Evolutionary conservation across 192 early-diverging fungal genomes (phyloP), one percentile per base, ranked within the genome.

Genomic region (Allomyces arbusculus): DNA sequence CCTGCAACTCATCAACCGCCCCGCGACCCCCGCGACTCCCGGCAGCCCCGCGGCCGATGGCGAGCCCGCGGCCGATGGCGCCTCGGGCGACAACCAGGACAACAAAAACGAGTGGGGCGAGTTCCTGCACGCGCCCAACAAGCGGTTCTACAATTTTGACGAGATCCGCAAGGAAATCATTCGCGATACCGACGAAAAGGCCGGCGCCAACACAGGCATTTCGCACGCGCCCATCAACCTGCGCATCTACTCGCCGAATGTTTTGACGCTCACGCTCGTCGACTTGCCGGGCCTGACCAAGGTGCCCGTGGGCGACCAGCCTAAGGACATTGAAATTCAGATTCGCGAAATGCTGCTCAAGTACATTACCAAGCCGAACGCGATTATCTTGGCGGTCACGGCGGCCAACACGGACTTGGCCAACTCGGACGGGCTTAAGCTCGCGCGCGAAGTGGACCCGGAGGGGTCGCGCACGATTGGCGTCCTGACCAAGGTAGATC

Each of bases 271-370:
- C n/a, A 99, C 97, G 10, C 75, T 99, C 66, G 89, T 99, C 50
- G 97, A 99, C 71, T 79, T 99, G 74, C 97, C 97, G 20, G 97
- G 97, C n/a, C 75, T 99, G 72, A 99, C 97, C 26, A 99, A 97
- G 79, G 86, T 98, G 28, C 95, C 97, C 62, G 92, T 97, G 65
- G 94, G 94, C 45, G 95, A 97, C 74, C 97, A 99, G 80, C 97
- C 97, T 64, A 91, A 93, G 75, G 92, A 99, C 69, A 99, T 99
- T 74, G 97, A 99, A 73, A 89, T 85, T 72, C 90, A 92, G 74
- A 99, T 99, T 69, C 83, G 86, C 63, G 95, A 99, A 55, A 99
- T 99, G 97, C 85, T 99, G 65, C 67, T 94, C 68, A 93, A 97
- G 71, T 97, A 94, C 70, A 94, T 97, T 75, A 86, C 86, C 61